These are phyloP conservation scores for Stagonosporopsis rhizophila DNA, from an alignment of 2,329 filamentous ascomycete genomes.

Conservation along the genomic window DNA sequence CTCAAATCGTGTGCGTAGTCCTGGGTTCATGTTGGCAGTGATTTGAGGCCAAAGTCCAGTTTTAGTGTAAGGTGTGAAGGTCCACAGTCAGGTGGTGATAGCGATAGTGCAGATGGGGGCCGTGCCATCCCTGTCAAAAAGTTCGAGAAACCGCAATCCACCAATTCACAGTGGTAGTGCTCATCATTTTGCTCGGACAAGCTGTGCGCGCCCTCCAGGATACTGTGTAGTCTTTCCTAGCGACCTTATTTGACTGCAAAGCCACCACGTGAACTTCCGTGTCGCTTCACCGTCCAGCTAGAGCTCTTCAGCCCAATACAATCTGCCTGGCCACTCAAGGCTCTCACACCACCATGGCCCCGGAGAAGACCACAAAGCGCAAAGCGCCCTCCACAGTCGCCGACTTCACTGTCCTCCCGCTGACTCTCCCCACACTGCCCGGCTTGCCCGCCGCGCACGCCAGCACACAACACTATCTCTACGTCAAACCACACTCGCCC, in stretches of 20 bases:
- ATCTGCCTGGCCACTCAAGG: not conserved
- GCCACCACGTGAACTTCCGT: not conserved
- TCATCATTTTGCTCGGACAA: not conserved
- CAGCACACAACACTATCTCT: constrained; percentile 77
- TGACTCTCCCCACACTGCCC: constrained; percentile 59
- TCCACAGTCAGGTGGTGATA: not conserved
- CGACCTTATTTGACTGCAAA: not conserved
- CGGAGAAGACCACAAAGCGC: constrained; percentile 25
- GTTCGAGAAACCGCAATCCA: constrained; percentile 33
- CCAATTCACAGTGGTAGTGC: constrained; percentile 6
- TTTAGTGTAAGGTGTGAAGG: not conserved
- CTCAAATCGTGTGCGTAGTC: not conserved
- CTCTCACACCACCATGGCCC: constrained; percentile 26
- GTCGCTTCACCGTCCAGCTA: too few relatives aligned
- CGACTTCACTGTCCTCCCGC: constrained; percentile 73
- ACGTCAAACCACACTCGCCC: constrained; percentile 83
- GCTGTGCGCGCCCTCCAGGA: not conserved
- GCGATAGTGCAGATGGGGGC: constrained; percentile 4
- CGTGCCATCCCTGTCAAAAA: constrained; percentile 45
- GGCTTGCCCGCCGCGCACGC: constrained; percentile 57
- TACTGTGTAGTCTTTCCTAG: not conserved
- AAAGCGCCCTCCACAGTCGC: constrained; percentile 49
- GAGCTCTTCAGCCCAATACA: too few relatives aligned
- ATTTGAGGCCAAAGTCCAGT: not conserved
- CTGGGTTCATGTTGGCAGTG: not conserved